Base-by-base conservation (phyloP, 2,329 filamentous ascomycete genomes). In the Ascomycota sp. region DNA sequence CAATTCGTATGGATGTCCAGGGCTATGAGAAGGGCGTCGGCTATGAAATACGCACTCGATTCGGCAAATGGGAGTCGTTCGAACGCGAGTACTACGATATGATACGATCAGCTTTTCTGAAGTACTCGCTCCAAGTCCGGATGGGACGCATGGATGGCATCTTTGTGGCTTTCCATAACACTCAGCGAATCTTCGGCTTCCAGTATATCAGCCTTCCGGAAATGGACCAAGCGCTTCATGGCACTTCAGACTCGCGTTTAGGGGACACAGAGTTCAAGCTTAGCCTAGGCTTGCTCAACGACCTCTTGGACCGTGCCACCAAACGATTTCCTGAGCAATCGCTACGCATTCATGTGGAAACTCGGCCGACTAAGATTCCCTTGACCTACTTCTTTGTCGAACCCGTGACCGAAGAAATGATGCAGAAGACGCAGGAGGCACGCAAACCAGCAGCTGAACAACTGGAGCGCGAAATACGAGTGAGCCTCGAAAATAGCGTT, bases 101-200 rank as follows among this genome's bases (percentile, higher is more conserved):
- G 83, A 86, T 92, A 38, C 70, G 91, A 35, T 71, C 84, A 1
- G 89, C 86, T 0, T 86, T 98, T 57, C 61, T 98, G 36, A 98
- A 98, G 49, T 98, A 98, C 53, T 92, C 84, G 8, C 62, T 98
- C 25, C 89, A 98, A 55, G 91, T 86, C 25, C 79, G 89, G 31
- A 91, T 98, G 71, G 89, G 91, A 12, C 74, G 84, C 33, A 98
- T 98, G 91, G 86, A 98, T 49, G 89, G 89, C 35, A 93, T 95
- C 33, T 98, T 95, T 48, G 79, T 95, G 16, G 89, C 89, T 2
- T 98, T 74, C 50, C 89, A 98, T 59, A 98, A 98, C 50, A 80
- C 83, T 2, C 67, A 84, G 53, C 77, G 84, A 36, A 92, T 98
- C 33, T 98, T 98, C 49, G 89, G 89, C 6, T 98, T 98, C 53